Base-by-base conservation (phyloP, 2,329 filamentous ascomycete species). In the Aspergillus pseudonomiae region DNA sequence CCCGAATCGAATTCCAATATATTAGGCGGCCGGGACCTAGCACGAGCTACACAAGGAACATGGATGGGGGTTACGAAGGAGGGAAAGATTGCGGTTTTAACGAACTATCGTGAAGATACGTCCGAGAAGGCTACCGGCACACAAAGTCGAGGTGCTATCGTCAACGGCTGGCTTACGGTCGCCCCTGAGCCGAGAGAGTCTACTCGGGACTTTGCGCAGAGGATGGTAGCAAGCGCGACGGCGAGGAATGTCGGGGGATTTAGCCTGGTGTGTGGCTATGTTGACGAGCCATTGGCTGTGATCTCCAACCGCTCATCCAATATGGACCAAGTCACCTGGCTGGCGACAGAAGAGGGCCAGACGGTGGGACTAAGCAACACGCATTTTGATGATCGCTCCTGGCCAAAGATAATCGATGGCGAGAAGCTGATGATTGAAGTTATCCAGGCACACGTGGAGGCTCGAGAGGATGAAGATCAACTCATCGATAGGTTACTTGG, bases 31-130 rank as follows among this genome's bases (percentile, higher is more conserved):
- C 85, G 86, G 52, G 88, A 90, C 72, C 80, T 89, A 12, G 84
- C 88, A 55, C 84, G 87, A 30, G 73, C 82, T 16, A 83, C 81
- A 45, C 85, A 86, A 60, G 88, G 88, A 26, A 89, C 88, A 64
- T 90, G 88, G 88, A 83, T 89, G 55, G 88, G 86, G 24, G 80
- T 89, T 62, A 89, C 86, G 10, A 82, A 79, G 36, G 81, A 87
- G 66, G 88, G 88, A 32, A 85, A 86, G 62, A 73, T 90, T 54
- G 86, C 87, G 3, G 84, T 88, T 6, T 79, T 90, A 36, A 89
- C 88, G 57, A 90, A 90, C 74, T 89, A 87, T 72, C 85, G 86
- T 45, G 87, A 89, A 73, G 77, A 83, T 32, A 76, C 78, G 28
- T 76, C 82, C 21, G 74, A 82, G 30, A 73, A 80, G 52, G 81